phyloP scores from a whole-genome alignment of 768 basidiomycete genomes.

The Lenzites betulinus region DNA sequence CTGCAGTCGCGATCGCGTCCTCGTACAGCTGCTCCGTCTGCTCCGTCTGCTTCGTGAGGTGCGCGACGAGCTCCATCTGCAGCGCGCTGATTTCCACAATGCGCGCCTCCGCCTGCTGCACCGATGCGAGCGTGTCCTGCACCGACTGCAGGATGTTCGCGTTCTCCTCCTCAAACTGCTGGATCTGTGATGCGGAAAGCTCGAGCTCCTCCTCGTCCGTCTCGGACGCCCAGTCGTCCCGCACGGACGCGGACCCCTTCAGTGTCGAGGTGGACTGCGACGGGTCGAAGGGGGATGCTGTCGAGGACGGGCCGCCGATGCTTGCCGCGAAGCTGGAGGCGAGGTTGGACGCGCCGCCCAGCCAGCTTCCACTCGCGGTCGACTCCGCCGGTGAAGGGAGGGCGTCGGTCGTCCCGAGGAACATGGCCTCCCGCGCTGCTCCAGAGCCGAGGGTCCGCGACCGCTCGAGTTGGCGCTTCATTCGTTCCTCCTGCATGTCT shows the following conservation, averaged over 20 bases:
- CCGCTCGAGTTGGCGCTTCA: conserved; percentile 85
- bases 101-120: conserved; percentile 89
- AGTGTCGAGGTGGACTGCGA: conserved; percentile 23
- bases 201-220: conserved; percentile 71
- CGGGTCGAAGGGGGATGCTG: conserved; percentile 32
- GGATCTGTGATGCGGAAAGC: conserved; percentile 83
- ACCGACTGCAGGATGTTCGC: conserved; percentile 81
- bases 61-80: conserved; percentile 88
- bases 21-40: conserved; percentile 93
- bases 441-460: conserved; percentile 79
- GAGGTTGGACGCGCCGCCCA: conserved; percentile 59
- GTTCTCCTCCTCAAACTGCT: conserved; percentile 93
- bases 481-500: conserved; percentile 92
- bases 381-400: conserved; percentile 22
- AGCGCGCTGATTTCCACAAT: conserved; percentile 91
- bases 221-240: conserved; percentile 57
- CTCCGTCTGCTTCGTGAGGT: conserved; percentile 88
- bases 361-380: conserved; percentile 51
- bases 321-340: conserved; percentile 42
- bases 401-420: conserved; percentile 35
- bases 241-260: conserved; percentile 31
- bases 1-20: conserved; percentile 87
- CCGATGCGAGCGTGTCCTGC: conserved; percentile 83
- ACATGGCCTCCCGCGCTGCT: conserved; percentile 64
- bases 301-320: conserved; percentile 43